These are phyloP conservation scores for Colletotrichum melonis DNA, from an alignment of 2,329 filamentous ascomycete genomes.

Conservation along the genomic window DNA sequence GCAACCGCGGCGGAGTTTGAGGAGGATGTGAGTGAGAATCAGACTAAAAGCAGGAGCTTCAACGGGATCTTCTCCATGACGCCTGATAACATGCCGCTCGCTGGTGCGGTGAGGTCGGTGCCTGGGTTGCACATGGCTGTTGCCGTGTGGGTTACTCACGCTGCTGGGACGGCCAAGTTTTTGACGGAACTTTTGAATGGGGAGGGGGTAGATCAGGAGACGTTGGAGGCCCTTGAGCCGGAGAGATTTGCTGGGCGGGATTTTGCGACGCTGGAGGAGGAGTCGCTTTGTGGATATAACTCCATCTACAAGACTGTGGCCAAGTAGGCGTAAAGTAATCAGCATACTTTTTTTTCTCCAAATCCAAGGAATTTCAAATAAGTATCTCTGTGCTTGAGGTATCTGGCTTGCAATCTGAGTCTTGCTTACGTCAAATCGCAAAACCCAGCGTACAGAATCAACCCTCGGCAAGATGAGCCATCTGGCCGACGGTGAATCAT, in stretches of 20 bases:
- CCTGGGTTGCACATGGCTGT: constrained; percentile 13
- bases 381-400: too few relatives aligned
- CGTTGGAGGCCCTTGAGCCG: not conserved
- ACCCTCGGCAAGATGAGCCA: not conserved
- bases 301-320: constrained; percentile 17
- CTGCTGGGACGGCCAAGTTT: constrained; percentile 15
- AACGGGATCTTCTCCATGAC: constrained; percentile 29
- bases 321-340: not conserved
- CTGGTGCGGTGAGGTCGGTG: constrained; percentile 20
- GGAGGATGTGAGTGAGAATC: not conserved
- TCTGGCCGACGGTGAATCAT: not conserved
- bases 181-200: not conserved
- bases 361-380: too few relatives aligned
- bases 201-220: not conserved
- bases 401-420: too few relatives aligned
- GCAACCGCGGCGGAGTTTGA: not conserved
- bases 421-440: too few relatives aligned
- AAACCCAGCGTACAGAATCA: too few relatives aligned
- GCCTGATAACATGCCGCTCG: constrained; percentile 39
- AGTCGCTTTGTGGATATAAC: constrained; percentile 11
- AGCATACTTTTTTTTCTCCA: too few relatives aligned
- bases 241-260: constrained; percentile 9
- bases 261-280: not conserved
- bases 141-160: constrained; percentile 22
- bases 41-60: not conserved